Percentiles rank a stretch among this genome's conserved stretches.
Conservation (phyloP, 441 rosid species). For the Populus hybrid region DNA sequence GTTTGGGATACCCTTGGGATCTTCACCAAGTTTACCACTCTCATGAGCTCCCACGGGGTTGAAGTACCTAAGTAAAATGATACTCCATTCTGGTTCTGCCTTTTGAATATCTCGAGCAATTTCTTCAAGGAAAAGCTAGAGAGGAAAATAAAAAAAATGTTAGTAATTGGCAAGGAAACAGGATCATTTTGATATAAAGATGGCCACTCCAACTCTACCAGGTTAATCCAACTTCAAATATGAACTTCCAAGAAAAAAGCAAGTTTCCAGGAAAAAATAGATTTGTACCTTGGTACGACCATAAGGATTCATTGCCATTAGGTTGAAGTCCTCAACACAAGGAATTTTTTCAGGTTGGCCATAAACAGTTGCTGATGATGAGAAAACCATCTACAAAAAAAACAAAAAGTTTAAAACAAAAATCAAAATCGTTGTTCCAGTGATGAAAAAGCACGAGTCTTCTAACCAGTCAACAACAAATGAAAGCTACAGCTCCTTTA, state of each 20-base stretch:
- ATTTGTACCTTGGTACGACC: slow-evolving; percentile 79
- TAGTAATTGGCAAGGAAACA: background rate
- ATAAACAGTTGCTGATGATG: slow-evolving; percentile 95
- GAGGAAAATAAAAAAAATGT: background rate
- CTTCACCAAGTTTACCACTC: slow-evolving; percentile 90
- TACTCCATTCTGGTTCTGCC: slow-evolving; percentile 79
- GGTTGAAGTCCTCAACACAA: slow-evolving; percentile 77
- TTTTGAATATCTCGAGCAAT: slow-evolving; percentile 69
- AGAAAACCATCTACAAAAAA: slow-evolving; percentile 71
- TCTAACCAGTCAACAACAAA: slow-evolving; percentile 9
- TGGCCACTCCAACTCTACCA: background rate
- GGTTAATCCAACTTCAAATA: background rate
- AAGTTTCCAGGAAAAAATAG: background rate
- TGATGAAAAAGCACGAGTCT: slow-evolving; percentile 20
- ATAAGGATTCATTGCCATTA: slow-evolving; percentile 78
- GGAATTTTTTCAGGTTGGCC: slow-evolving; percentile 96
- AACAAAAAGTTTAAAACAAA: background rate
- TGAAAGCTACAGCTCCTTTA: background rate
- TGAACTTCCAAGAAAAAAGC: background rate
- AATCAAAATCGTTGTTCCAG: slow-evolving; percentile 19
- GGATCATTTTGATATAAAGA: background rate
- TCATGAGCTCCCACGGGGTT: slow-evolving; percentile 98
- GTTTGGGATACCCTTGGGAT: slow-evolving; percentile 91
- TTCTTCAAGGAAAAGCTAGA: slow-evolving; percentile 88
- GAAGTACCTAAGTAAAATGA: slow-evolving; percentile 75